Percentiles rank a stretch among this genome's conserved stretches.
Conservation (phyloP, 257 asterid genomes). For the Coffea eugenioides region DNA sequence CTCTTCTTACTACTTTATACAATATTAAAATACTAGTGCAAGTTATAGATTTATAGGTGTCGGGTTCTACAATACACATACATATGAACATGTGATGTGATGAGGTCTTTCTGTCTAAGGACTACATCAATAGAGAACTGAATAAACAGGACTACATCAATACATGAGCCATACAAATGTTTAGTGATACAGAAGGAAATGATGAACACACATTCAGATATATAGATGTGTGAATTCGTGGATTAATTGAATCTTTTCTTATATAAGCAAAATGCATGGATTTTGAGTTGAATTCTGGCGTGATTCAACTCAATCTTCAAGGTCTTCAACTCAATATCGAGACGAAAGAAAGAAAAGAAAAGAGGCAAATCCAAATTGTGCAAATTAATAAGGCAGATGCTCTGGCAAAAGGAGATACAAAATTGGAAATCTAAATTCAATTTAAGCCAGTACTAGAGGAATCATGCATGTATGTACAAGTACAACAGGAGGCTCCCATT, state of each 20-base stretch:
- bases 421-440: neutral
- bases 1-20: neutral
- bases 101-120: neutral
- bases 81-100: constrained; percentile 1
- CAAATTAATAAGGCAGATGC: neutral
- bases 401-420: neutral
- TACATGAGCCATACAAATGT: neutral
- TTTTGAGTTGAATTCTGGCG: neutral
- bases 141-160: neutral
- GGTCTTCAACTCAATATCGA: neutral
- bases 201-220: neutral
- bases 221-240: neutral
- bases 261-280: neutral
- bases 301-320: neutral
- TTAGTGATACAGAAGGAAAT: neutral
- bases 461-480: neutral
- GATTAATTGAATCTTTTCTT: too few species aligned
- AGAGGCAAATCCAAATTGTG: too few species aligned
- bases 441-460: neutral
- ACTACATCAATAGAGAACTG: neutral
- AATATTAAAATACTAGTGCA: too few species aligned
- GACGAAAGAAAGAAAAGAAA: too few species aligned
- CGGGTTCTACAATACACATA: neutral
- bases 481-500: neutral
- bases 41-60: neutral